A percentile compares a stretch with the other conserved stretches of the same genome.
Conservation (phyloP, 169 alveolate species). For the Miamiensis avidus region DNA sequence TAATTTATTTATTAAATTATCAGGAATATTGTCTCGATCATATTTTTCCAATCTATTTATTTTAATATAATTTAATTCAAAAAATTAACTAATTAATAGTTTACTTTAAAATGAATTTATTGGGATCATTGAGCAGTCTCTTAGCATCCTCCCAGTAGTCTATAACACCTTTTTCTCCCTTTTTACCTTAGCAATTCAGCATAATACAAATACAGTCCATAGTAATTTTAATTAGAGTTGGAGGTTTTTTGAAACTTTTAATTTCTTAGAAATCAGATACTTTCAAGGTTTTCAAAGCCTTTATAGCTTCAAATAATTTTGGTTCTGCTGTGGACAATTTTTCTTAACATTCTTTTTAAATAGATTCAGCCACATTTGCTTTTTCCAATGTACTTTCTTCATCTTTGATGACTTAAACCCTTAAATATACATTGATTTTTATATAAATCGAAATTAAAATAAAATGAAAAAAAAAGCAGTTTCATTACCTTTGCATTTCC, state of each 20-base stretch:
- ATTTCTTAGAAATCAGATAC: conserved; percentile 60
- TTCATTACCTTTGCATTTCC: conserved; percentile 56
- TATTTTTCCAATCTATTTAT: conserved; percentile 46
- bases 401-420: conserved; percentile 48
- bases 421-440: too few species aligned
- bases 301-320: conserved; percentile 52
- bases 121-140: conserved; percentile 62
- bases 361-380: conserved; percentile 55
- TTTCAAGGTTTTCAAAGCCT: conserved; percentile 51
- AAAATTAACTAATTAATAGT: too few species aligned
- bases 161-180: conserved; percentile 45
- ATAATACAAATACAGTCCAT: conserved; percentile 85
- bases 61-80: too few species aligned
- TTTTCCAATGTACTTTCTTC: conserved; percentile 46
- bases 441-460: too few species aligned
- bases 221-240: conserved; percentile 74
- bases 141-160: conserved; percentile 70
- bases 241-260: conserved; percentile 79
- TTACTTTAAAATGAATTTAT: conserved; percentile 51
- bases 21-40: conserved; percentile 63
- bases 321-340: conserved; percentile 61
- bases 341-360: conserved; percentile 54
- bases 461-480: too few species aligned
- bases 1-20: conserved; percentile 52
- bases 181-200: conserved; percentile 50